A percentile compares a stretch with the other conserved stretches of the same genome.
phyloP scores from a whole-genome alignment of 2,329 filamentous ascomycete species.

The Aspergillus arachidicola region DNA sequence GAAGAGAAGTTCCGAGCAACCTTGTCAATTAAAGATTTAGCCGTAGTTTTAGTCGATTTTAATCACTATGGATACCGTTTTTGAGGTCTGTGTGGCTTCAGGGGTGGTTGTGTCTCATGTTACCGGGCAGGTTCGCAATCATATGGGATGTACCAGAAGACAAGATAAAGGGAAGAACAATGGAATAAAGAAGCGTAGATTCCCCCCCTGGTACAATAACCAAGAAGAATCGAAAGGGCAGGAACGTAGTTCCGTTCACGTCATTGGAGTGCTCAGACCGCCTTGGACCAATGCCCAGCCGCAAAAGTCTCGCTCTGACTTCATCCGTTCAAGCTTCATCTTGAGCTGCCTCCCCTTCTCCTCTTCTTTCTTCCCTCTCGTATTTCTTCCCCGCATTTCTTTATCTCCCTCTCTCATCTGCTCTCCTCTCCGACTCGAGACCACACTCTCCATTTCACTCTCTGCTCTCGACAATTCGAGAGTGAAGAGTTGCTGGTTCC shows the following conservation, averaged over 20 bases:
- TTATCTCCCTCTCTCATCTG: constrained; percentile 1
- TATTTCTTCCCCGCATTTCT: constrained; percentile 1
- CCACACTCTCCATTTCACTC: not conserved
- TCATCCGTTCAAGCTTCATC: constrained; percentile 16
- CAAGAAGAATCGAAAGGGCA: not conserved
- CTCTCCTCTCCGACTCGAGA: not conserved
- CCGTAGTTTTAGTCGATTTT: not conserved
- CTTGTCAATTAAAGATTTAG: not conserved
- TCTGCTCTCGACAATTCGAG: not conserved
- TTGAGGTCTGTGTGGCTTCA: not conserved
- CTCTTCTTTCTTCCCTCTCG: constrained; percentile 3
- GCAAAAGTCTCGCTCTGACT: constrained; percentile 7
- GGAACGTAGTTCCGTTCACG: not conserved
- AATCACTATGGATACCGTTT: constrained; percentile 2
- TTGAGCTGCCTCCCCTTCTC: not conserved
- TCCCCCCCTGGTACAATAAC: not conserved
- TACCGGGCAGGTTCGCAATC: not conserved
- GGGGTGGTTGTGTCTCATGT: not conserved
- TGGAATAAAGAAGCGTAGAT: not conserved
- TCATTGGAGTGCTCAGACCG: constrained; percentile 5
- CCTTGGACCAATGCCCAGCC: constrained; percentile 1
- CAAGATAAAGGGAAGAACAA: not conserved
- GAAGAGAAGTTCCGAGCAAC: not conserved
- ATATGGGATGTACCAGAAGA: not conserved
- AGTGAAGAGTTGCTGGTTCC: not conserved